Evolutionary conservation across 495 filamentous ascomycete genomes (phyloP), one percentile per base, ranked within the genome.

Genomic region (Penicillium coprophilum): DNA sequence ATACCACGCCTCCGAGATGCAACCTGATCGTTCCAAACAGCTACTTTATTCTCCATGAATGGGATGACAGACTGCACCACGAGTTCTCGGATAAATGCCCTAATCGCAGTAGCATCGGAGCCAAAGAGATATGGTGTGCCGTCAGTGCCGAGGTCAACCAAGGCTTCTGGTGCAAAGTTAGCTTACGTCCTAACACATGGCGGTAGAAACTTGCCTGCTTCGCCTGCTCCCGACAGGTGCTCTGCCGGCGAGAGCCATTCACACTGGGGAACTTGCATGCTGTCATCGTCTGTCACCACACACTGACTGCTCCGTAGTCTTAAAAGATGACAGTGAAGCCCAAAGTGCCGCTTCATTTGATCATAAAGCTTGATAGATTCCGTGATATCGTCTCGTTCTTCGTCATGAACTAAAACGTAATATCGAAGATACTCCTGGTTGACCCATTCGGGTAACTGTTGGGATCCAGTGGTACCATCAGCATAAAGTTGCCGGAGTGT

Each of bases 341-440:
- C 94, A 61, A 97, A 93, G 69, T 96, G 91, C 24, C 92, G 83
- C 72, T 97, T 97, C 94, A 98, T 98, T 67, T 96, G 89, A 58
- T 97, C 93, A 66, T 94, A 98, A 21, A 97, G 77, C 41, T 81
- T 82, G 67, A 89, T 95, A 31, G 87, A 95, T 69, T 91, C 92
- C 12, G 84, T 80, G 48, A 97, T 94, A 64, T 97, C 92, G 64
- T 96, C 92, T 40, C 81, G 82, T 59, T 97, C 95, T 68, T 98
- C 94, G 61, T 98, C 94, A 62, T 98, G 95, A n/a, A 98, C 85
- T 21, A 98, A 79, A 15, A 98, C 88, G 71, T 98, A 97, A 66
- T 98, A 98, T 52, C 94, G 82, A 50, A 98, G 80, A 68, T 90
- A 97, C 34, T 97, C 92, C 24, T 84, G 85, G 60, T 93, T 82